A percentile compares a stretch with the other conserved stretches of the same genome.
Evolutionary conservation across 805 yeast species (phyloP).

Genomic region (Starmerella apis): DNA sequence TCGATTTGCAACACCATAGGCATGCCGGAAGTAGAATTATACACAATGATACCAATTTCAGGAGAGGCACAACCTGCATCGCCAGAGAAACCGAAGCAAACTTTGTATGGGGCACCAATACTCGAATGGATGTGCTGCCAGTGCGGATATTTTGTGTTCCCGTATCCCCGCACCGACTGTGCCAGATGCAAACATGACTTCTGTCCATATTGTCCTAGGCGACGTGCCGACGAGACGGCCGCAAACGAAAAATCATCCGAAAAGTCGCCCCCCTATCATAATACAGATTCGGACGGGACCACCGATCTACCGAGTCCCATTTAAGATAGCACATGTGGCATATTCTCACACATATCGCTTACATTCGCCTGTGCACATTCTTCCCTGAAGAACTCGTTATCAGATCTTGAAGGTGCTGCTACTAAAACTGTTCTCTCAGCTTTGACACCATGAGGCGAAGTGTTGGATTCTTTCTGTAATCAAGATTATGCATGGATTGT

Average conservation of each 20-base stretch:
- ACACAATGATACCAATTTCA: background rate
- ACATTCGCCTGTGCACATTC: no score
- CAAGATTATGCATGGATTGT: background rate
- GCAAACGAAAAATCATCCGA: background rate
- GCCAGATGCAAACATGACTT: slow-evolving; percentile 28
- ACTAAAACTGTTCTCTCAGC: no score
- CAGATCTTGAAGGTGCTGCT: background rate
- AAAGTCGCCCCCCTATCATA: background rate
- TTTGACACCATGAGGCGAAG: background rate
- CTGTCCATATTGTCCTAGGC: slow-evolving; percentile 31
- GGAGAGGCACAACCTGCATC: background rate
- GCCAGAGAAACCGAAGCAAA: background rate
- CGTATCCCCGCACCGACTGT: slow-evolving; percentile 28
- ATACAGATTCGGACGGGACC: background rate
- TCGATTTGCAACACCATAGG: background rate
- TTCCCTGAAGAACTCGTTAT: background rate
- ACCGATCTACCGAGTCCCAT: background rate
- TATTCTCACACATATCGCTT: background rate
- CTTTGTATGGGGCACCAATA: slow-evolving; percentile 11
- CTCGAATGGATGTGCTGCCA: slow-evolving; percentile 33
- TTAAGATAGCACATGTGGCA: background rate
- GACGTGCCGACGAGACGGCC: slow-evolving; percentile 13
- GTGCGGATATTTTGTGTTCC: slow-evolving; percentile 29
- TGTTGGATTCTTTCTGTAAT: background rate
- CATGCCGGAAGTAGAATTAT: background rate